A percentile compares a stretch with the other conserved stretches of the same genome.
phyloP scores from a whole-genome alignment of 441 rosid species.

The Gossypium lobatum region DNA sequence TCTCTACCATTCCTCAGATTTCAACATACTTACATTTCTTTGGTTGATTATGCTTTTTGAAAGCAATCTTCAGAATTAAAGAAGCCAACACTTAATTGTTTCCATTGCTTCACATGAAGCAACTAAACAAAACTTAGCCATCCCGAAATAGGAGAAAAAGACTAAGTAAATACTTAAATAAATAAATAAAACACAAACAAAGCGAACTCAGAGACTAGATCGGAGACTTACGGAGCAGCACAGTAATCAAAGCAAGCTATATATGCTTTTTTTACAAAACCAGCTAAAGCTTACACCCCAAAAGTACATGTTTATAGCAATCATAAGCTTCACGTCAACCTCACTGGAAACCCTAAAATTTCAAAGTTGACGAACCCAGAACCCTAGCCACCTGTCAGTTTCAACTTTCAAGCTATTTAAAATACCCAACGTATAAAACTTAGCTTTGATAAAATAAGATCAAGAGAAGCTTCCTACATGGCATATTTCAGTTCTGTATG shows the following conservation, averaged over 20 bases:
- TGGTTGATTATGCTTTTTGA: neutral
- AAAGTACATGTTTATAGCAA: neutral
- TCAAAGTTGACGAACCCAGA: neutral
- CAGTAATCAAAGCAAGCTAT: neutral
- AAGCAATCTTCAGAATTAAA: neutral
- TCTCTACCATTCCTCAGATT: neutral
- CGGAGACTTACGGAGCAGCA: neutral
- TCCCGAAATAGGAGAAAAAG: neutral
- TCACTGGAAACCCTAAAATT: constrained; percentile 24
- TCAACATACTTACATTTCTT: neutral
- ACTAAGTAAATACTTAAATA: neutral
- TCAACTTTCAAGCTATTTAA: constrained; percentile 3
- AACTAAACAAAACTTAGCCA: neutral
- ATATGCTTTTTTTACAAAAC: neutral
- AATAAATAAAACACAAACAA: neutral
- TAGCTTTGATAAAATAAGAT: neutral
- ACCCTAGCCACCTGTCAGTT: neutral
- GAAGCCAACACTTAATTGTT: neutral
- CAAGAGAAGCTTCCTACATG: neutral
- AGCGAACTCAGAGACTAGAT: neutral
- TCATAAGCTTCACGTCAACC: constrained; percentile 19
- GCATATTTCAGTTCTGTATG: neutral
- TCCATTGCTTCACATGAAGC: neutral
- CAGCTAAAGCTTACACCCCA: neutral
- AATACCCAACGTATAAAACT: neutral